phyloP scores from a whole-genome alignment of 2,329 filamentous ascomycete genomes.

The Botryotinia convoluta region DNA sequence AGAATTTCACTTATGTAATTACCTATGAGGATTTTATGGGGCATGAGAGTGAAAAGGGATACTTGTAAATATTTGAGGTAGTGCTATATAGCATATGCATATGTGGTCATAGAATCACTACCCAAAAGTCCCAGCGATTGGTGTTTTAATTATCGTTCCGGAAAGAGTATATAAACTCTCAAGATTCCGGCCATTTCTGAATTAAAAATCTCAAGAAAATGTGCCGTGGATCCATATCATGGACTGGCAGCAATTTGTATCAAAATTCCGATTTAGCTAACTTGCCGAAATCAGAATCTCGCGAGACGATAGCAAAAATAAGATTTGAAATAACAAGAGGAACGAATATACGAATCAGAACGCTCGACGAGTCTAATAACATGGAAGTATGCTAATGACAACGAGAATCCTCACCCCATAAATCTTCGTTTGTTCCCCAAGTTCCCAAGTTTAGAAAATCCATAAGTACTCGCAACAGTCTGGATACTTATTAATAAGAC shows the following conservation, averaged over 20 bases:
- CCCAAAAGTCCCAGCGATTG: rapidly evolving
- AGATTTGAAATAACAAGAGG: background rate
- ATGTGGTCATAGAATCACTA: background rate
- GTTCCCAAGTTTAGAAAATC: too few species aligned
- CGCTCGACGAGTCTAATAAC: background rate
- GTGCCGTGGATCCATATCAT: rapidly evolving
- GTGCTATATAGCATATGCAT: rapidly evolving
- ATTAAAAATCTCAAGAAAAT: background rate
- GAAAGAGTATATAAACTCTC: background rate
- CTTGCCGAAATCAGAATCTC: background rate
- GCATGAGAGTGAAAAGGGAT: rapidly evolving
- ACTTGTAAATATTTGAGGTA: background rate
- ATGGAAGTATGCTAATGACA: background rate
- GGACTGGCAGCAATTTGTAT: background rate
- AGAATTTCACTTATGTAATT: background rate
- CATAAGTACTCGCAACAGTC: too few species aligned
- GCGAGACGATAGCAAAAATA: background rate
- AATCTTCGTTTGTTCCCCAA: background rate
- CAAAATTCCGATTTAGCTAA: background rate
- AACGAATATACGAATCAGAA: background rate
- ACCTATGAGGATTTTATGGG: background rate
- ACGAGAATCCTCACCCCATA: rapidly evolving
- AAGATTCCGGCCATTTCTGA: rapidly evolving
- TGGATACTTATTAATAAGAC: too few species aligned
- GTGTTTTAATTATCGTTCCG: too few species aligned